Conservation (phyloP, 2,329 filamentous ascomycete species). For the Colletotrichum camelliae region DNA sequence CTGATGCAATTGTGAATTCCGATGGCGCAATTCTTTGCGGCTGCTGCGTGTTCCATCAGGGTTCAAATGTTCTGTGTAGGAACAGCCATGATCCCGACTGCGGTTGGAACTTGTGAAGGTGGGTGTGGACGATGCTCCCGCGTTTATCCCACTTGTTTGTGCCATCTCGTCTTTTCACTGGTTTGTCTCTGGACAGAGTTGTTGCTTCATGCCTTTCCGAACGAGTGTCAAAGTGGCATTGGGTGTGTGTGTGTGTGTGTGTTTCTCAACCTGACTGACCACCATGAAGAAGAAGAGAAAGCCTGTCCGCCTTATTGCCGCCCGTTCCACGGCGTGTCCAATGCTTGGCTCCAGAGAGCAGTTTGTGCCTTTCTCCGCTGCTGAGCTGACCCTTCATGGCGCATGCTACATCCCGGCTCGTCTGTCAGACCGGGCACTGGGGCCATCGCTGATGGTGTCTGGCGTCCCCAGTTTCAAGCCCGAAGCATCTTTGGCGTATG, state of each 20-base stretch:
- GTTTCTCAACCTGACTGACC: not conserved
- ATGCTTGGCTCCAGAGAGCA: not conserved
- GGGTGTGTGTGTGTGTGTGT: not conserved
- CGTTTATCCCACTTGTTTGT: not conserved
- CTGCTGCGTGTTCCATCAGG: not conserved
- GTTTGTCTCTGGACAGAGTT: not conserved
- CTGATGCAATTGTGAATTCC: constrained; percentile 13
- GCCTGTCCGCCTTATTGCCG: not conserved
- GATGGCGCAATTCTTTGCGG: constrained; percentile 1
- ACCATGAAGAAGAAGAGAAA: not conserved
- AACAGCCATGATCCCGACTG: not conserved
- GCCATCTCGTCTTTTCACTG: not conserved
- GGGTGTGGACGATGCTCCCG: not conserved
- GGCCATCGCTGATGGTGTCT: not conserved
- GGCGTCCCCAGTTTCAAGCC: not conserved
- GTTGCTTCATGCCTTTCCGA: not conserved
- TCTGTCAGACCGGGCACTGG: not conserved
- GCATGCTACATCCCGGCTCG: not conserved
- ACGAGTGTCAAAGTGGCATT: not conserved
- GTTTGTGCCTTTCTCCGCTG: not conserved
- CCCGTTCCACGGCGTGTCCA: not conserved
- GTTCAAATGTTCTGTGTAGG: too few species aligned
- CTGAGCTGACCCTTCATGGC: not conserved
- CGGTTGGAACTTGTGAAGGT: not conserved
- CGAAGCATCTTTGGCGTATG: not conserved